Base-by-base conservation (phyloP, 2,329 filamentous ascomycete species). In the Scortechinia acanthostroma region DNA sequence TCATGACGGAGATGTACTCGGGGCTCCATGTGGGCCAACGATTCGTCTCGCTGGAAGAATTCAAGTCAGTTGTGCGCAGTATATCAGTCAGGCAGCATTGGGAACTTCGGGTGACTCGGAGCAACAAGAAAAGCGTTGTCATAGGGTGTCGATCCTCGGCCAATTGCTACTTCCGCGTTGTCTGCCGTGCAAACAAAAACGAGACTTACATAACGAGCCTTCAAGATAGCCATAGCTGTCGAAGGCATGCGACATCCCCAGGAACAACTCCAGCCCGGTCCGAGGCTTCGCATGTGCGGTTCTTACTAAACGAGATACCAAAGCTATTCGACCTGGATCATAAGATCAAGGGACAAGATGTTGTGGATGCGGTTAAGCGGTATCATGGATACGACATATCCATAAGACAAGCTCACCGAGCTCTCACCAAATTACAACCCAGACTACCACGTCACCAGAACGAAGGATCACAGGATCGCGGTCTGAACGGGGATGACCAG, bases 101-200 rank as follows among this genome's bases (percentile, higher is more conserved):
- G 62, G 61, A 64, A 46, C 58, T 65, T 30, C 58, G 62, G 22
- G 62, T 65, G 28, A 55, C 59, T 43, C 57, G 62, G 42, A 65
- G 62, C 52, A 64, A 65, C 47, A 63, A 62, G 48, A 64, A 65
- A 44, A 64, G 60, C 40, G 62, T 64, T 43, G 60, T 64, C n/a
- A 56, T 65, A 44, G 60, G 61, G 22, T 65, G 62, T 50, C 59
- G 62, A 40, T 64, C 62, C 4, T 60, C 58, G 22, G 47, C 52
- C 49, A 63, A 58, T 54, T 64, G 62, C 50, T 60, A 53, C 45
- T 65, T 64, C 47, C 62, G 62, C 15, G 62, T 62, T 25, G 61
- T 65, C 45, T 64, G 62, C 49, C 62, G 62, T 43, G 57, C 60
- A 22, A 64, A 63, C 52, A 63, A 64, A 48, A 62, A 61, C 47